Evolutionary conservation across 2,329 filamentous ascomycete genomes (phyloP).

Genomic region (Dactylellina drechsleri): DNA sequence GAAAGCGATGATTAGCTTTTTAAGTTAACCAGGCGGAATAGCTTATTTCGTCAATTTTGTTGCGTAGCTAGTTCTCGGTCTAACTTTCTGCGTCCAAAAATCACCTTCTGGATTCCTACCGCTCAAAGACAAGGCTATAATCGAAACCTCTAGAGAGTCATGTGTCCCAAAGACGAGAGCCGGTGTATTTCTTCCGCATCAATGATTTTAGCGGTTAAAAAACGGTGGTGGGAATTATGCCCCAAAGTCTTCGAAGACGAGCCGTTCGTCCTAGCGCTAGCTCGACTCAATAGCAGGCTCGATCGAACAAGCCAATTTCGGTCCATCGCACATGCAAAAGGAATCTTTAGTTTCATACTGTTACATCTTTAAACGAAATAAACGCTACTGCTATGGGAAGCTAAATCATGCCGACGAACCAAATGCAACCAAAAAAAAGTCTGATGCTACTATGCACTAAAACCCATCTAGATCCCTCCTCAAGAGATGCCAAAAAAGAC

Average conservation of each 20-base stretch:
- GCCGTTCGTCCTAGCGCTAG: constrained; percentile 24
- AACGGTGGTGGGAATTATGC: not conserved
- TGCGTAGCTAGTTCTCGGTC: not conserved
- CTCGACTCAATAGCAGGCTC: not conserved
- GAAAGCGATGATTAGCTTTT: not conserved
- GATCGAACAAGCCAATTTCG: not conserved
- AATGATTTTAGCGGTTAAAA: constrained; percentile 13
- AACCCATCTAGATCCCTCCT: constrained; percentile 3
- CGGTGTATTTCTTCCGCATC: not conserved
- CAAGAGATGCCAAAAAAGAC: not conserved
- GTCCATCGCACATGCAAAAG: constrained; percentile 9
- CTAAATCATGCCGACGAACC: not conserved
- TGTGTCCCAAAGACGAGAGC: constrained; percentile 7
- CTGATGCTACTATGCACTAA: not conserved
- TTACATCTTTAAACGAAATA: not conserved
- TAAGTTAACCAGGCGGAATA: constrained; percentile 7
- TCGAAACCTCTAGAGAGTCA: constrained; percentile 17
- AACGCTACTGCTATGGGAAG: not conserved
- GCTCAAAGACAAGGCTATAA: not conserved
- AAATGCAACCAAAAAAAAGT: constrained; percentile 6
- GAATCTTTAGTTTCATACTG: constrained; percentile 10
- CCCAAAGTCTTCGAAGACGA: not conserved
- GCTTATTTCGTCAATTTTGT: constrained; percentile 14
- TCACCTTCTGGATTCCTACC: too few relatives aligned
- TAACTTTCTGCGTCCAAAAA: too few relatives aligned